Percentiles rank a stretch among this genome's conserved stretches.
These are phyloP conservation scores for Cladosporium austrohemisphaericum DNA, from an alignment of 2,329 filamentous ascomycete species.

Conservation along the genomic window DNA sequence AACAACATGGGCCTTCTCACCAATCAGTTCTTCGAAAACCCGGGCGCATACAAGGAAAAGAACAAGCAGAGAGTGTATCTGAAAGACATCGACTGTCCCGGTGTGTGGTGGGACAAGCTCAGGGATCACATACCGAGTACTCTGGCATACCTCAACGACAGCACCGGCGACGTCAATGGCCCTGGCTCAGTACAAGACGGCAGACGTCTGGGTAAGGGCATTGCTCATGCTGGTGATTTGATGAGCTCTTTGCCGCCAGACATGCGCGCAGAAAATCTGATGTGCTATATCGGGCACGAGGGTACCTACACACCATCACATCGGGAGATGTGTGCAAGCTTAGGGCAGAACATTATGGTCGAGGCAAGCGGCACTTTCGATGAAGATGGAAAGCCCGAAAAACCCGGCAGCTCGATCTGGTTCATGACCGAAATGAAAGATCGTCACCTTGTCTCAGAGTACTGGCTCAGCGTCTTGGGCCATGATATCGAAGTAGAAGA, in stretches of 20 bases:
- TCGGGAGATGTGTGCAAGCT: constrained; percentile 92
- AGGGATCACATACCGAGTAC: constrained; percentile 71
- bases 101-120: constrained; percentile 78
- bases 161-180: constrained; percentile 57
- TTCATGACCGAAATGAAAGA: constrained; percentile 98
- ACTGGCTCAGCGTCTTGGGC: constrained; percentile 86
- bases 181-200: constrained; percentile 53
- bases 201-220: constrained; percentile 52
- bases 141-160: constrained; percentile 89
- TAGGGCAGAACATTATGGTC: constrained; percentile 98
- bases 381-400: constrained; percentile 66
- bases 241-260: constrained; percentile 86
- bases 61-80: constrained; percentile 83
- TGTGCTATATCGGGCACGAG: constrained; percentile 98
- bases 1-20: constrained; percentile 80
- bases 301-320: constrained; percentile 95
- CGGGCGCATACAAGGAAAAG: constrained; percentile 72
- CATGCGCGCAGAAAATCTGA: constrained; percentile 93
- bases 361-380: constrained; percentile 67
- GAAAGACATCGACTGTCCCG: constrained; percentile 94
- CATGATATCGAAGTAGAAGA: constrained; percentile 97
- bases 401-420: constrained; percentile 88
- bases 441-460: constrained; percentile 83
- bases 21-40: constrained; percentile 68
- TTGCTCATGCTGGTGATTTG: constrained; percentile 76